These are phyloP conservation scores for Cryphonectria japonica DNA, from an alignment of 2,329 filamentous ascomycete genomes.

Conservation along the genomic window DNA sequence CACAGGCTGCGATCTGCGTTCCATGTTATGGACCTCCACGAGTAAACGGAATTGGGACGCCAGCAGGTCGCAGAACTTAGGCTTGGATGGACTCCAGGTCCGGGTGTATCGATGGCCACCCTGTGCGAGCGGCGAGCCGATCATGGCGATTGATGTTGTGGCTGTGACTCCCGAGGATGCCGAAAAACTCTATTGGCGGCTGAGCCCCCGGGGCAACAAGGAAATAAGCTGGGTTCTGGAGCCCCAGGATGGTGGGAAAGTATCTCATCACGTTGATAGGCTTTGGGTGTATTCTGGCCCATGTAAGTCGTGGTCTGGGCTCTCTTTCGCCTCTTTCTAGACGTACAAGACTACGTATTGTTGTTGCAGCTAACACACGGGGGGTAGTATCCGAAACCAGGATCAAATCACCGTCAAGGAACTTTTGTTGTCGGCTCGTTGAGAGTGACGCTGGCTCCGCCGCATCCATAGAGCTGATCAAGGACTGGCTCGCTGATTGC, in stretches of 20 bases:
- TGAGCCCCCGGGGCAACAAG: background rate
- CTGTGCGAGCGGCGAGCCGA: background rate
- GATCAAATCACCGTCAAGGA: background rate
- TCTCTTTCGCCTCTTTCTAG: background rate
- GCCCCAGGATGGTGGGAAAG: background rate
- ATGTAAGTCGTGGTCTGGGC: background rate
- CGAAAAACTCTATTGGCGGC: background rate
- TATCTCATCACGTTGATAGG: background rate
- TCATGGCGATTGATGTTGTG: background rate
- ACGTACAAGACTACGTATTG: background rate
- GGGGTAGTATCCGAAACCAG: background rate
- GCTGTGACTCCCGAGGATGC: background rate
- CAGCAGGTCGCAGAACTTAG: background rate
- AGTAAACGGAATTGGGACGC: background rate
- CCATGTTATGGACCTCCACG: background rate
- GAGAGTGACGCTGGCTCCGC: background rate
- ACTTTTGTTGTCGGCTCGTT: background rate
- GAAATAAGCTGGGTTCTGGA: background rate
- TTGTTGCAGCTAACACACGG: background rate
- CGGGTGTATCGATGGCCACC: background rate
- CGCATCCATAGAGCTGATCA: background rate
- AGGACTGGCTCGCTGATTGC: background rate
- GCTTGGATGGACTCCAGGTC: background rate
- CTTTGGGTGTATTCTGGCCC: background rate
- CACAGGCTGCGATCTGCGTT: background rate